phyloP scores from a whole-genome alignment of 257 asterid species.

The Petrea volubilis region DNA sequence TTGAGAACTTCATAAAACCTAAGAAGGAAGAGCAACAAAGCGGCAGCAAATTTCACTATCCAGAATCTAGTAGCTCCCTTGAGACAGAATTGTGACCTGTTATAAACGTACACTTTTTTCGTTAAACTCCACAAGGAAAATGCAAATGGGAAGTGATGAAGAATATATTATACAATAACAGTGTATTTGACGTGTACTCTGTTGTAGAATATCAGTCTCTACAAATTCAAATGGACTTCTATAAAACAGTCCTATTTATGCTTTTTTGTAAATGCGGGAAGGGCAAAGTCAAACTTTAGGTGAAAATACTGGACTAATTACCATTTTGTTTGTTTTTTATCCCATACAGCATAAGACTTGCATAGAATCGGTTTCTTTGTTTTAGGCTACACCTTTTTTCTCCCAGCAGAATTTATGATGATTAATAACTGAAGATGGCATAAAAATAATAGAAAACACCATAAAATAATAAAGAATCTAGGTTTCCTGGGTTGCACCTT shows the following conservation, averaged over 20 bases:
- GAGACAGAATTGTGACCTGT: constrained; percentile 2
- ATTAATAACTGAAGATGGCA: constrained; percentile 8
- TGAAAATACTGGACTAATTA: neutral
- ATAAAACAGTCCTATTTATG: neutral
- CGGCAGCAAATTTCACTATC: neutral
- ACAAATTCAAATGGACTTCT: neutral
- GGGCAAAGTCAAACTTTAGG: constrained; percentile 3
- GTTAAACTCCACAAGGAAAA: neutral
- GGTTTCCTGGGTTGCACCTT: neutral
- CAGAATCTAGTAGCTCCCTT: constrained; percentile 22
- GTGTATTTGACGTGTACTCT: neutral
- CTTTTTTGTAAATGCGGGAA: constrained; percentile 16
- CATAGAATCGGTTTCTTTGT: neutral
- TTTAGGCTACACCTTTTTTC: constrained; percentile 4
- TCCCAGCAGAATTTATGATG: constrained; percentile 9
- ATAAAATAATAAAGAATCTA: neutral
- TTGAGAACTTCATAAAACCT: neutral
- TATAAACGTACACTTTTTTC: constrained; percentile 4
- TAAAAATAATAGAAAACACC: constrained; percentile 10
- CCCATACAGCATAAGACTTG: neutral
- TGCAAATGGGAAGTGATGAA: constrained; percentile 13
- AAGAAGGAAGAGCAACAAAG: constrained; percentile 5
- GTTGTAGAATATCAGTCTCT: neutral
- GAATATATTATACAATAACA: neutral
- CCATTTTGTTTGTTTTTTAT: neutral